Base-by-base conservation (phyloP, 2,329 filamentous ascomycete genomes). In the Alternaria conjuncta region DNA sequence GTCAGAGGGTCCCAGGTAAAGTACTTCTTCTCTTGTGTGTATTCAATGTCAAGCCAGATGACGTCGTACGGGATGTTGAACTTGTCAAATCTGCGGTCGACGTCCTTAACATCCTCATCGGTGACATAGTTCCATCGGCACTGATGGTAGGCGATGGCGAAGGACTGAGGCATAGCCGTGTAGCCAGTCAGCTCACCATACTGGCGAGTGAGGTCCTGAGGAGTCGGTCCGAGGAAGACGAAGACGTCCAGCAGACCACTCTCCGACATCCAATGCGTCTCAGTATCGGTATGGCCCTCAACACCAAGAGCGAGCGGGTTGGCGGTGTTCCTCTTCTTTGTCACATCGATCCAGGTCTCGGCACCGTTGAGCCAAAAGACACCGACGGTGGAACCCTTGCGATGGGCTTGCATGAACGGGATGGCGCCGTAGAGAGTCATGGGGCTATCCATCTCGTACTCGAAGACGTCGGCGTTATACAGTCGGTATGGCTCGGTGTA, bases 371-470 rank as follows among this genome's bases (percentile, higher is more conserved):
- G 87, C 96, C 96, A 99, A 81, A 99, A 97, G 13, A 99, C 90
- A 66, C 94, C 96, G 28, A 98, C 95, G 1, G 93, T 96, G 0
- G 95, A 98, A 75, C 91, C 92, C 79, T 95, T 96, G 73, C 92
- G 92, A 77, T 99, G 95, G 18, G 96, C 96, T 80, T 98, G 96
- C 93, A 99, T 97, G 77, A 98, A 92, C 3, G 96, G 96, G 71
- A 99, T 98, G 8, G 94, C 85, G n/a, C 96, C 96, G 75, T 99
- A 99, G 2, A 99, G 86, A 1, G 96, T 98, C 96, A 99, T 99
- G 1, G 96, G 94, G 80, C 94, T 98, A 80, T 98, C 92, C 73
- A 97, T 87, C 73, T 97, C 90, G 79, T 99, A 99, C 82, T 99
- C 96, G 73, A 99, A 99, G 11, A 99, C 96, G 78, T 99, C 96